Base-by-base conservation (phyloP, 1,284 basidiomycete genomes). In the Gymnopus androsaceus region DNA sequence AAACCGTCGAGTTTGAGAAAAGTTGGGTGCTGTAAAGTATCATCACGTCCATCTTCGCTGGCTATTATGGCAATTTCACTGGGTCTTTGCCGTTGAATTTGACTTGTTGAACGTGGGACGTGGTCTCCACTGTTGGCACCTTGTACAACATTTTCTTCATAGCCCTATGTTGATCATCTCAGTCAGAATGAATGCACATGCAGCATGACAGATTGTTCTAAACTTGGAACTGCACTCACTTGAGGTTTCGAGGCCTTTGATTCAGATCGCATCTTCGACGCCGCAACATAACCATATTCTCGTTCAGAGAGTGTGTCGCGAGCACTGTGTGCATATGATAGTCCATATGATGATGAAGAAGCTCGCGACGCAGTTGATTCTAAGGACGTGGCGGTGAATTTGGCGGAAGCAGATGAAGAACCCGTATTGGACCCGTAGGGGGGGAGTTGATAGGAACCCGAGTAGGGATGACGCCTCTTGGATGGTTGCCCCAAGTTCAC, bases 131-230 rank as follows among this genome's bases (percentile, higher is more conserved):
- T 33, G 4, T 33, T 46, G 44, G 33, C 46, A 48, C 15, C 33
- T 48, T 48, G 46, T 33, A 34, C 46, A 21, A 23, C 28, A 47
- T n/a, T 36, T 19, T 33, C 46, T 23, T 19, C 36, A 50, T 30
- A 38, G 48, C 48, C 23, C 48, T 50, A 38, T 38, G 48, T 23
- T 25, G 23, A 50, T 28, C n/a, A 17, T 34, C 23, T 27, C 6
- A 33, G 48, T 30, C 48, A 50, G 33, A 36, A 37, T 30, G 12
- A 37, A 19, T 38, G 25, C 21, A 38, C 28, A n/a, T 14, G 30
- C n/a, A 17, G 12, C 30, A n/a, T 37, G 48, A 50, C 48, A 50
- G 48, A 48, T 50, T 37, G 33, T 33, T 28, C 48, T 50, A 34
- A 50, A 34, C 48, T 37, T 36, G 7, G 33, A n/a, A n/a, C n/a